Evolutionary conservation across 441 rosid species (phyloP), one percentile per base, ranked within the genome.

Genomic region (Geranium incanum): DNA sequence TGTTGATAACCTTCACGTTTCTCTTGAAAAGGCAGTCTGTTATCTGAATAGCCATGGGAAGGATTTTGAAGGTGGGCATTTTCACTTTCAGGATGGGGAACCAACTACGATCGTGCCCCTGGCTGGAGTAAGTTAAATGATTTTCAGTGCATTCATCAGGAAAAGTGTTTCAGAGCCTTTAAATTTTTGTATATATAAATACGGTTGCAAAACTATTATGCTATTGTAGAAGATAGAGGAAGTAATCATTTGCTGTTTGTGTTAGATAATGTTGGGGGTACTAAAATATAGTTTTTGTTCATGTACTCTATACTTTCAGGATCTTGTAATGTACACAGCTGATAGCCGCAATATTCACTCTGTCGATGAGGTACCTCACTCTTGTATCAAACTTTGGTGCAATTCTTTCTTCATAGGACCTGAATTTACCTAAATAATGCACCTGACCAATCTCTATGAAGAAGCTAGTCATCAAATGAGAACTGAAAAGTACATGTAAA

Each of bases 11-110:
- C 36, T 64, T 78, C 13, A 28, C 55, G 55, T 16, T 75, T 37
- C 62, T 74, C 70, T 48, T 74, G 76, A 64, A 70, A 77, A 94
- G 97, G 98, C 91, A 81, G 97, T 94, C 39, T 94, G 97, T 82
- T 94, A 94, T 81, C 86, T 94, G 87, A 91, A 86, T 81, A 85
- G 80, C 71, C 84, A 84, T 50, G 92, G 64, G 2, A 79, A 78
- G 76, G 90, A 90, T 62, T 94, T 91, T 78, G 70, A 82, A 81
- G 98, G 98, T n/a, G 96, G 98, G 13, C 81, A 84, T 59, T 88
- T 94, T 74, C 95, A 80, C 79, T 94, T 94, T 78, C 93, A 84
- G 72, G 89, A 87, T 36, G 97, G 98, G 1, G 87, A 90, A 69
- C 95, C 91, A 8, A 45, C 77, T 5, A 81, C 85, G 0, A 41